Conservation (phyloP, 371 early-diverging fungal genomes). For the Mortierella sp. region DNA sequence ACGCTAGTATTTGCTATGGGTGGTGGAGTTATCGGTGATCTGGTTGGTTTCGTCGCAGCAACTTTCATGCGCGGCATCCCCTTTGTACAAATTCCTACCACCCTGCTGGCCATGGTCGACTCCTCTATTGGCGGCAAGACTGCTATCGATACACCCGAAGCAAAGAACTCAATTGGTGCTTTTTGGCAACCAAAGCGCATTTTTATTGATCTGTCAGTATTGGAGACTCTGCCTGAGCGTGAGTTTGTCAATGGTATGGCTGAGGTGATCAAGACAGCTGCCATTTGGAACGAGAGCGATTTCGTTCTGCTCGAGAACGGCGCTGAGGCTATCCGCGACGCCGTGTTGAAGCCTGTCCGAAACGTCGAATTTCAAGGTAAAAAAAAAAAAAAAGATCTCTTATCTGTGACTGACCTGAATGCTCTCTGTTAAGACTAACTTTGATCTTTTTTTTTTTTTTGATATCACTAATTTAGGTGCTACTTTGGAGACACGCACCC, state of each 20-base stretch:
- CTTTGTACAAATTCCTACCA: conserved; percentile 95
- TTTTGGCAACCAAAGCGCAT: conserved; percentile 97
- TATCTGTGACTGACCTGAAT: conserved; percentile 14
- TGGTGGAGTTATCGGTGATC: conserved; percentile 98
- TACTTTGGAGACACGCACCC: conserved; percentile 72
- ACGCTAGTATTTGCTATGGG: conserved; percentile 95
- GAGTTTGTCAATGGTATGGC: conserved; percentile 98
- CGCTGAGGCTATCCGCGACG: conserved; percentile 81
- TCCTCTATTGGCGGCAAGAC: conserved; percentile 98
- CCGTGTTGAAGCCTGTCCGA: conserved; percentile 70
- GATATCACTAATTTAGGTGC: conserved; percentile 61
- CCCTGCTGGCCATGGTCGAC: conserved; percentile 98
- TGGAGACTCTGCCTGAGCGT: conserved; percentile 91
- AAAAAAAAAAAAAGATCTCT: conserved; percentile 2
- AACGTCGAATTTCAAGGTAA: conserved; percentile 66
- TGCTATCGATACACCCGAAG: conserved; percentile 94
- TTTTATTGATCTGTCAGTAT: conserved; percentile 90
- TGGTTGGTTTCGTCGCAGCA: conserved; percentile 95
- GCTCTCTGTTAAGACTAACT: conserved; percentile 2
- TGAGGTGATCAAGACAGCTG: conserved; percentile 98
- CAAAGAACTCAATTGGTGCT: conserved; percentile 97
- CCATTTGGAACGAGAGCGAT: conserved; percentile 91
- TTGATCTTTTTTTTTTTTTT: conserved; percentile 1
- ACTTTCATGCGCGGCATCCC: conserved; percentile 98
- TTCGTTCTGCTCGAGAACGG: conserved; percentile 91